phyloP scores from a whole-genome alignment of 345 rosid genomes.

The Gynandropsis gynandra region DNA sequence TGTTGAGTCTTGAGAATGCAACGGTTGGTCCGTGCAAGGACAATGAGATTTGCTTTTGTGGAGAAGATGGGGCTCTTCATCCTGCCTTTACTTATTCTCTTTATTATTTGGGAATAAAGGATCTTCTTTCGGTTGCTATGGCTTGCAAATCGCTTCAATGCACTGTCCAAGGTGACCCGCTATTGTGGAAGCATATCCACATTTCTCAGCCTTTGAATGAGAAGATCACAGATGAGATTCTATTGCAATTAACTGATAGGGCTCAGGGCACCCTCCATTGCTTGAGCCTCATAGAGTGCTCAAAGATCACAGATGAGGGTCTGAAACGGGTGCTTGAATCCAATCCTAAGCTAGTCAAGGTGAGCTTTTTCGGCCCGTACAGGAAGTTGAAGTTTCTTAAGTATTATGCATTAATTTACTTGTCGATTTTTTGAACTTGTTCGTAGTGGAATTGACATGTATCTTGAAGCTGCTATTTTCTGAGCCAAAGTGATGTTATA shows the following conservation, averaged over 20 bases:
- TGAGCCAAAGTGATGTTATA: too few species aligned
- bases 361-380: slow-evolving; percentile 24
- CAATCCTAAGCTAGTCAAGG: slow-evolving; percentile 67
- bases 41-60: slow-evolving; percentile 21
- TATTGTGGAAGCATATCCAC: slow-evolving; percentile 72
- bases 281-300: slow-evolving; percentile 74
- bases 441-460: not conserved
- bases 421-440: too few species aligned
- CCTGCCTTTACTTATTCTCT: slow-evolving; percentile 51
- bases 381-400: not conserved
- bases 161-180: slow-evolving; percentile 50
- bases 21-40: slow-evolving; percentile 21
- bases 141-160: slow-evolving; percentile 58
- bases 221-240: slow-evolving; percentile 77
- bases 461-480: too few species aligned
- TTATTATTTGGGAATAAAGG: slow-evolving; percentile 53
- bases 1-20: slow-evolving; percentile 25
- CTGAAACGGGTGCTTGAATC: slow-evolving; percentile 49
- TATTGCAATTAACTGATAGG: slow-evolving; percentile 53
- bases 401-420: not conserved
- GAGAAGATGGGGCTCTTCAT: slow-evolving; percentile 42
- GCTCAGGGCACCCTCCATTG: slow-evolving; percentile 76
- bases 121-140: slow-evolving; percentile 60
- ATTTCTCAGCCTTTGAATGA: slow-evolving; percentile 73
- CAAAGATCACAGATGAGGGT: slow-evolving; percentile 65